Evolutionary conservation across 106 monocot genomes (phyloP).

Genomic region (Dendrobium nobile): DNA sequence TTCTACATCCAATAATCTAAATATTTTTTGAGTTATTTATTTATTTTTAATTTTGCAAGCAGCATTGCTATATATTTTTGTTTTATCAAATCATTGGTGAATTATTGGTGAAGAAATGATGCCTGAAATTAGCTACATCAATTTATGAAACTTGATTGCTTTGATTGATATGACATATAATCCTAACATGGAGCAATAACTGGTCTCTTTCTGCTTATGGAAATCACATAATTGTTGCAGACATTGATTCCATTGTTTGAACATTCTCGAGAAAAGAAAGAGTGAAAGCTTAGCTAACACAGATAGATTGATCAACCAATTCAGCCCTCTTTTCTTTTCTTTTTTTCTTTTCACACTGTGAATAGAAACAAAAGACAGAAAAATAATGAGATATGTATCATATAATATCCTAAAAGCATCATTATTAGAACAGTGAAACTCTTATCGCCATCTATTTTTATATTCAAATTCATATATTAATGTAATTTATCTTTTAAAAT

Average conservation of each 20-base stretch:
- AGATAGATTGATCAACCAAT: background rate
- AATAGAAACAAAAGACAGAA: background rate
- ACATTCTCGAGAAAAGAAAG: slow-evolving; percentile 4
- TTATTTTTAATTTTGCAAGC: background rate
- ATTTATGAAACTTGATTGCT: background rate
- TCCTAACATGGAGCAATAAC: background rate
- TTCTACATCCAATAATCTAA: no score
- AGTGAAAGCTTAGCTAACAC: background rate
- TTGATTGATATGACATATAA: background rate
- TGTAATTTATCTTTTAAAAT: no score
- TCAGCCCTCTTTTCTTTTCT: background rate
- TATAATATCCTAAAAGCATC: background rate
- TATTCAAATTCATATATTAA: background rate
- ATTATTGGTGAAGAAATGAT: slow-evolving; percentile 1
- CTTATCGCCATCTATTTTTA: background rate
- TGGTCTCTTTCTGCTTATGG: background rate
- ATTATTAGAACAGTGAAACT: background rate
- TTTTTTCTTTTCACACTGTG: background rate
- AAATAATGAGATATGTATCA: background rate
- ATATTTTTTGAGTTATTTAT: background rate
- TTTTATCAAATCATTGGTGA: background rate
- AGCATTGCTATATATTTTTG: no score
- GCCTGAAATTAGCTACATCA: background rate
- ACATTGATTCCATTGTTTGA: slow-evolving; percentile 5
- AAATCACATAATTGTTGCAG: slow-evolving; percentile 4